These are phyloP conservation scores for Suillus paluster DNA, from an alignment of 768 basidiomycete species.

Conservation along the genomic window DNA sequence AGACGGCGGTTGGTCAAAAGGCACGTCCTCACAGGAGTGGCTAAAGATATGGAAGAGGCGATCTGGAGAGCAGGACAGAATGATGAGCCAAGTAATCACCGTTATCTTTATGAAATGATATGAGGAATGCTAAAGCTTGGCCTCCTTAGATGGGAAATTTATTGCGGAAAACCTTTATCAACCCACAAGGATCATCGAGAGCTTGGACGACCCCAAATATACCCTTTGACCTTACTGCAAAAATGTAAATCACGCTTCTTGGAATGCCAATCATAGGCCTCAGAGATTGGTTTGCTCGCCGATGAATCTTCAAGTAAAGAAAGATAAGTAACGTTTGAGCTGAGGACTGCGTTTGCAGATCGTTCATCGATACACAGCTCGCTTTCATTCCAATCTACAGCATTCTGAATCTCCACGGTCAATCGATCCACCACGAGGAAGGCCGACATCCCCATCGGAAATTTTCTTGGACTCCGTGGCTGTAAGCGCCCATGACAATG, in stretches of 20 bases:
- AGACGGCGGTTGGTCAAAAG: conserved; percentile 64
- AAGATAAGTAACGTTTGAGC: background rate
- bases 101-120: background rate
- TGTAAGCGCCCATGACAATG: background rate
- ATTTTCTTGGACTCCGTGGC: background rate
- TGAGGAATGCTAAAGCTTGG: conserved; percentile 11
- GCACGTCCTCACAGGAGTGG: conserved; percentile 80
- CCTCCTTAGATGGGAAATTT: conserved; percentile 47
- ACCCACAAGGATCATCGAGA: conserved; percentile 45
- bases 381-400: background rate
- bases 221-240: conserved; percentile 6
- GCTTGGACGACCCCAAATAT: conserved; percentile 44
- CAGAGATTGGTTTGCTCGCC: background rate
- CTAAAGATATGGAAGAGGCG: conserved; percentile 66
- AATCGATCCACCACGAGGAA: conserved; percentile 3
- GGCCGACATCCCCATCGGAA: background rate
- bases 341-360: background rate
- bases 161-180: conserved; percentile 42
- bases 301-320: background rate
- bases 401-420: background rate
- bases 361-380: background rate
- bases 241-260: background rate
- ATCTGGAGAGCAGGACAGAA: conserved; percentile 75
- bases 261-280: background rate
- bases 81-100: conserved; percentile 70